Evolutionary conservation across 1,284 basidiomycete species (phyloP), one percentile per base, ranked within the genome.

Genomic region (Stygiomarasmius scandens): DNA sequence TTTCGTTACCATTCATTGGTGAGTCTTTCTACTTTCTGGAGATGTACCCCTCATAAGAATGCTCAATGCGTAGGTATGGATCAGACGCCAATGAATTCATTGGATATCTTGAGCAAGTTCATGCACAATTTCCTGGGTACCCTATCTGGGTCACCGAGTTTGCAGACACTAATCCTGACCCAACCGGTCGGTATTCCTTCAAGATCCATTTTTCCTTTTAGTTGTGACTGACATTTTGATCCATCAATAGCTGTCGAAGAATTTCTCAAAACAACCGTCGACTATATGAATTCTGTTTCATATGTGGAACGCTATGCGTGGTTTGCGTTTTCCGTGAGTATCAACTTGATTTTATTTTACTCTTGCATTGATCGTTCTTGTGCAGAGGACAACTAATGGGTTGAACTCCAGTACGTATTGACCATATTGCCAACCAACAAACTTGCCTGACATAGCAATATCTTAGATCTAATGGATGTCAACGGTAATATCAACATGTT

Each of bases 1-100:
- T 58, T 69, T 71, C 34, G 52, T 71, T 25, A 62, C 65, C 9
- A 58, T 69, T 51, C 69, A 71, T 41, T 69, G 68, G 67, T 69
- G 49, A 49, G 61, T 36, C 5, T 46, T n/a, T 34, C 25, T 29
- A 14, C 3, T 34, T 50, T 34, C 1, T 2, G 25, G 5, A 29
- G 23, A 16, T 5, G 14, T 6, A n/a, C 12, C 34, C 2, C n/a
- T 2, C 32, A n/a, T n/a, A n/a, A n/a, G n/a, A n/a, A n/a, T n/a
- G n/a, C n/a, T n/a, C n/a, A n/a, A n/a, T n/a, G n/a, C n/a, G n/a
- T n/a, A 52, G 50, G 50, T 52, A 52, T 29, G 50, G 50, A 11
- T 32, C 22, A 24, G 50, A 34, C 32, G 32, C 22, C 16, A 19
- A 52, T 5, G 38, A 38, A 19, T 52, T 52, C 34, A 52, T 52